Percentiles rank a stretch among this genome's conserved stretches.
phyloP scores from a whole-genome alignment of 2,329 filamentous ascomycete species.

The Lachnellula arida region DNA sequence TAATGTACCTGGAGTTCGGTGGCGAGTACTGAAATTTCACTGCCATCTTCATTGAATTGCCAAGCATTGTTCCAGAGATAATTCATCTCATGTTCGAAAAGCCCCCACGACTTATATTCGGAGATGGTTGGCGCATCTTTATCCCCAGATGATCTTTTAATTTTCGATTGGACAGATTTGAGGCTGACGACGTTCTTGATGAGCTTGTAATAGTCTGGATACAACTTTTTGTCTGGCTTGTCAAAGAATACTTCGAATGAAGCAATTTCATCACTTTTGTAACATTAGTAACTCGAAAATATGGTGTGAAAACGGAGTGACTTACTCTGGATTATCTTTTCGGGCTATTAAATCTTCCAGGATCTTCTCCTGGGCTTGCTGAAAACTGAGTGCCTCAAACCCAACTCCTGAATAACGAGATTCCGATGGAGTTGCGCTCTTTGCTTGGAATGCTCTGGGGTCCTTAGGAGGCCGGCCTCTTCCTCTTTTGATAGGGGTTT shows the following conservation, averaged over 20 bases:
- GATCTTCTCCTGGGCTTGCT: constrained; percentile 82
- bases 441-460: constrained; percentile 29
- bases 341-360: constrained; percentile 67
- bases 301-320: constrained; percentile 6
- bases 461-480: constrained; percentile 25
- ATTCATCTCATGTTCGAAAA: constrained; percentile 74
- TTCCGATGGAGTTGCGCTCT: constrained; percentile 40
- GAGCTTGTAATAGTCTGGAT: constrained; percentile 83
- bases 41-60: constrained; percentile 88
- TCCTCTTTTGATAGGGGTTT: constrained; percentile 16
- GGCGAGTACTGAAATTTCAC: constrained; percentile 74
- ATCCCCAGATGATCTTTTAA: constrained; percentile 68
- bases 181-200: constrained; percentile 79
- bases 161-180: constrained; percentile 69
- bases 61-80: constrained; percentile 85
- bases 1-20: constrained; percentile 68
- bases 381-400: constrained; percentile 71
- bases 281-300: constrained; percentile 3
- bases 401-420: constrained; percentile 51
- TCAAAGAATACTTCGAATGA: constrained; percentile 72
- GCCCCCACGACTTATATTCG: constrained; percentile 77
- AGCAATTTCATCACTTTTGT: constrained; percentile 59
- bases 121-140: constrained; percentile 54
- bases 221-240: constrained; percentile 61
- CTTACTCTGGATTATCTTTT: constrained; percentile 61